Conservation (phyloP, 768 basidiomycete species). For the Pholiota microspora region DNA sequence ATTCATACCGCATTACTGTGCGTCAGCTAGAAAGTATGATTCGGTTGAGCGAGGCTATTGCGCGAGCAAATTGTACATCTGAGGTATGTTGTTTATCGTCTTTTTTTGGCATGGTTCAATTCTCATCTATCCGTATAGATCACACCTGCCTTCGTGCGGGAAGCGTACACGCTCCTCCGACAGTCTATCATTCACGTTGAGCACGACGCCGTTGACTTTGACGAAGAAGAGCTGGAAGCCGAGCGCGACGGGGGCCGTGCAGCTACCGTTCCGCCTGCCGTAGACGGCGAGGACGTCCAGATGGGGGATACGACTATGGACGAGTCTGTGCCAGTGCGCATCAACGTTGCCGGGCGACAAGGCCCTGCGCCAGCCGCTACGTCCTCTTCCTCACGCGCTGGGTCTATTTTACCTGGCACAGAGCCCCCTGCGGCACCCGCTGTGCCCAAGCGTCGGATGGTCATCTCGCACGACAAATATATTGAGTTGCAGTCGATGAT, state of each 20-base stretch:
- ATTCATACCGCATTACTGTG: conserved; percentile 96
- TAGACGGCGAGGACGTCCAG: conserved; percentile 48
- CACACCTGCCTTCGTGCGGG: conserved; percentile 89
- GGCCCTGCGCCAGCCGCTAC: conserved; percentile 21
- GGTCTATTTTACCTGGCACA: conserved; percentile 32
- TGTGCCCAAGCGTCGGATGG: conserved; percentile 70
- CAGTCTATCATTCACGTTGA: conserved; percentile 99
- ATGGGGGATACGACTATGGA: conserved; percentile 57
- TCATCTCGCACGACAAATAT: conserved; percentile 96
- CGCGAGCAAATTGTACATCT: conserved; percentile 93
- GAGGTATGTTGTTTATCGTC: conserved; percentile 51
- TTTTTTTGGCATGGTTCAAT: background rate
- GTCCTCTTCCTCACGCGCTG: conserved; percentile 40
- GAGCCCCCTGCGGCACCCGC: conserved; percentile 29
- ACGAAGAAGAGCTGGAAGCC: conserved; percentile 78
- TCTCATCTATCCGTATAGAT: conserved; percentile 55
- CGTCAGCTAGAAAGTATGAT: conserved; percentile 99
- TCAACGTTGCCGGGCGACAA: conserved; percentile 29
- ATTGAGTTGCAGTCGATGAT: conserved; percentile 86
- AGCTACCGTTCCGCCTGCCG: conserved; percentile 25
- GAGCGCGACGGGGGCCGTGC: conserved; percentile 43
- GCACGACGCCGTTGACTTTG: conserved; percentile 97
- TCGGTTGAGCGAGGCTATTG: conserved; percentile 95
- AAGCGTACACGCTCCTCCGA: conserved; percentile 89
- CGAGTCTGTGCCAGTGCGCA: conserved; percentile 39